Evolutionary conservation across 2,329 filamentous ascomycete genomes (phyloP).

Genomic region (Chalaropsis ovoidea): DNA sequence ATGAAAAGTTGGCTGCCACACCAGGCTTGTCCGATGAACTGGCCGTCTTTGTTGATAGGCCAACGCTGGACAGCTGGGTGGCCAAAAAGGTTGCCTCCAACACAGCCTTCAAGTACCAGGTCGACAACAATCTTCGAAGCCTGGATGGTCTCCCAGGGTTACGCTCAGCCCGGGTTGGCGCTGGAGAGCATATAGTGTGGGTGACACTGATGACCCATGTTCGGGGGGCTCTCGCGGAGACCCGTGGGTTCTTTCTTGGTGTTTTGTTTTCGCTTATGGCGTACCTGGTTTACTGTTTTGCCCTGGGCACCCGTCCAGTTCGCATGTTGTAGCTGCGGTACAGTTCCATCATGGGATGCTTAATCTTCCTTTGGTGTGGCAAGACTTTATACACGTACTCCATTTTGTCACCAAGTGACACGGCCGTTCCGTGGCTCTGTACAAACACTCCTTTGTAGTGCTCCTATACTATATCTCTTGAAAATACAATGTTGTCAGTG

Average conservation of each 20-base stretch:
- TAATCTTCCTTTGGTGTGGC: neutral
- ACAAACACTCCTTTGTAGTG: no score
- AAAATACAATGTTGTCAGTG: no score
- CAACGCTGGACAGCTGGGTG: constrained; percentile 46
- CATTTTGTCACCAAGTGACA: no score
- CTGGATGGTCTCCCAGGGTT: constrained; percentile 52
- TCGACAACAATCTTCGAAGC: constrained; percentile 44
- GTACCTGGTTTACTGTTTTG: constrained; percentile 16
- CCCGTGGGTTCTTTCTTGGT: constrained; percentile 31
- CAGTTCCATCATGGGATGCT: neutral
- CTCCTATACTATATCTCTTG: no score
- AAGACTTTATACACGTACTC: no score
- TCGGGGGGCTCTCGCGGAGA: constrained; percentile 27
- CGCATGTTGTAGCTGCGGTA: neutral
- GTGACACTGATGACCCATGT: constrained; percentile 31
- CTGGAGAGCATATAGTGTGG: constrained; percentile 40
- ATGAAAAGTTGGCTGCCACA: neutral
- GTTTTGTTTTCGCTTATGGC: constrained; percentile 24
- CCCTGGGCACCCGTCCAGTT: neutral
- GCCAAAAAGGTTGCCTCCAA: constrained; percentile 41
- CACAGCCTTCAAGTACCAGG: constrained; percentile 46
- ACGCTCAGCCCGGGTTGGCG: constrained; percentile 41
- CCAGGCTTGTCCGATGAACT: constrained; percentile 30
- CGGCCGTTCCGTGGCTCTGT: no score
- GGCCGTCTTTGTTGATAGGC: constrained; percentile 43